Evolutionary conservation across 805 yeast genomes (phyloP).

Genomic region (Candida vartiovaarae): DNA sequence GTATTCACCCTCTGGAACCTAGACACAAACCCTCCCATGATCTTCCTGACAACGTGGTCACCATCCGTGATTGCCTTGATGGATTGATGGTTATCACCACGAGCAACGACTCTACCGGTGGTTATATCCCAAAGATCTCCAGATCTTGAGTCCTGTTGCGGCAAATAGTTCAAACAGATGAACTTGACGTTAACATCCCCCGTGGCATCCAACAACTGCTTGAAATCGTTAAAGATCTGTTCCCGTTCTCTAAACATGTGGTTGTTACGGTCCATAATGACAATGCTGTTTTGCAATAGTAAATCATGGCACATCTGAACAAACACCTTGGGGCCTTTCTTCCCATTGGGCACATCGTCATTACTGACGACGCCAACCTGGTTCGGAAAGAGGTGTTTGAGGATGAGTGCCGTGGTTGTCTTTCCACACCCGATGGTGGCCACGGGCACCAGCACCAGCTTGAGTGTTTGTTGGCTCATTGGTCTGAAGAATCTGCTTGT

Average conservation of each 20-base stretch:
- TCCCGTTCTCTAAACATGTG: slow-evolving; percentile 63
- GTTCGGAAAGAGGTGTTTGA: slow-evolving; percentile 43
- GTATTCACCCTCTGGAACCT: slow-evolving; percentile 58
- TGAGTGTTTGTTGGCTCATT: slow-evolving; percentile 14
- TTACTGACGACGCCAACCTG: slow-evolving; percentile 75
- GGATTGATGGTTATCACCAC: slow-evolving; percentile 90
- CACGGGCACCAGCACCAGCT: slow-evolving; percentile 69
- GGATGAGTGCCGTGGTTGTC: slow-evolving; percentile 67
- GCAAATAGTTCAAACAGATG: slow-evolving; percentile 62
- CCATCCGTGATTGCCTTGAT: slow-evolving; percentile 43
- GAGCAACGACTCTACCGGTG: slow-evolving; percentile 43
- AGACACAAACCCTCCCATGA: slow-evolving; percentile 68
- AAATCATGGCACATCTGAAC: slow-evolving; percentile 38
- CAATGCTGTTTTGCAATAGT: slow-evolving; percentile 37
- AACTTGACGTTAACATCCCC: slow-evolving; percentile 41
- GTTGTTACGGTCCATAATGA: slow-evolving; percentile 79
- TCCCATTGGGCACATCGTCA: slow-evolving; percentile 54
- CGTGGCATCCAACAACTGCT: slow-evolving; percentile 27
- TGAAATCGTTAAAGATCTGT: slow-evolving; percentile 52
- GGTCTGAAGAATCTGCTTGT: not conserved
- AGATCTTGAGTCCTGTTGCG: not conserved
- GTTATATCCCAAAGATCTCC: slow-evolving; percentile 45
- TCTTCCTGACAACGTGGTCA: slow-evolving; percentile 45
- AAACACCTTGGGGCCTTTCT: slow-evolving; percentile 41
- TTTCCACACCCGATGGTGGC: slow-evolving; percentile 96